Base-by-base conservation (phyloP, 225 moss, liverwort and hornwort species). In the Asterella californica region DNA sequence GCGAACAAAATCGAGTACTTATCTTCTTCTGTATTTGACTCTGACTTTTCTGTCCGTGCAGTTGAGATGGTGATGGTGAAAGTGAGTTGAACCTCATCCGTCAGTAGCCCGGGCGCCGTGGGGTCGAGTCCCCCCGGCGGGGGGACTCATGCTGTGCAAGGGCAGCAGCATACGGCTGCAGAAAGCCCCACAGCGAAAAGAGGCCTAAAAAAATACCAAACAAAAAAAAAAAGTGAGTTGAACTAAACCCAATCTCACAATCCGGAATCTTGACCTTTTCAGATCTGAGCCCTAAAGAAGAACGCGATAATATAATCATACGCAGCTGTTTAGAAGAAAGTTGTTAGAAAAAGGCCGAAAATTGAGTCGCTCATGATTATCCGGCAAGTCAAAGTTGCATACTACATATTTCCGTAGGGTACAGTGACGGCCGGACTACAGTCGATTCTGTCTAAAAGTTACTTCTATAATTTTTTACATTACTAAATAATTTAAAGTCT, bases 11-110 rank as follows among this genome's bases (percentile, higher is more conserved):
- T 67, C 36, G 32, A 67, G 32, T 11, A n/a, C 48, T 47, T 37
- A 6, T 37, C 5, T 68, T 38, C 24, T 71, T 45, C 59, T 6
- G 6, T 24, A 27, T 61, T 11, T 71, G 71, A 71, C 46, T 5
- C 37, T 25, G 46, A 47, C 37, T 27, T 34, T 1, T 2, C 10
- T 84, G 60, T 25, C 68, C 33, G 60, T 80, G 88, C 91, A 92
- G 94, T 94, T 89, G 94, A 76, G 92, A 94, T 46, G 92, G 90
- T 2, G 94, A 94, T 80, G 94, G 94, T 68, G 90, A 88, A 91
- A 89, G 94, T 94, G 79, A 79, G 83, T 49, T 50, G 15, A 9
- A n/a, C n/a, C n/a, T n/a, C n/a, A n/a, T n/a, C n/a, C n/a, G n/a
- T n/a, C n/a, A n/a, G n/a, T n/a, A n/a, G n/a, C n/a, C n/a, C n/a